phyloP scores from a whole-genome alignment of 768 basidiomycete genomes.

The Auricularia sp. region DNA sequence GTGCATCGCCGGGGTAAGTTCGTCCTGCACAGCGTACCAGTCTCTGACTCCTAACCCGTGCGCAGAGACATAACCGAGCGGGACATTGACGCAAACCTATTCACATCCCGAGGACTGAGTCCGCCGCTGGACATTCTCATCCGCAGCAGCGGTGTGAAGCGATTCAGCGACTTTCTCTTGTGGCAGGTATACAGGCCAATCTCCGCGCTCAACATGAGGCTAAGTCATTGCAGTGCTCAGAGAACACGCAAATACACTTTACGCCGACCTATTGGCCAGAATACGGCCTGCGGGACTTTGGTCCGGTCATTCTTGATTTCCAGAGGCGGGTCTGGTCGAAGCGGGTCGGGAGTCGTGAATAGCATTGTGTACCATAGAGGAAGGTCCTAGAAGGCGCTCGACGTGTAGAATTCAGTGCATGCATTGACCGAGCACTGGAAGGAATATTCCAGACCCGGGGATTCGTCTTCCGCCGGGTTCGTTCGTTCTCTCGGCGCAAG shows the following conservation, averaged over 20 bases:
- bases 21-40: background rate
- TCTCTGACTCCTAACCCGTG: background rate
- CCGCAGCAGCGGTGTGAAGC: constrained; percentile 82
- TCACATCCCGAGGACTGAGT: constrained; percentile 53
- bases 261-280: constrained; percentile 84
- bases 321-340: constrained; percentile 62
- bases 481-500: background rate
- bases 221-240: constrained; percentile 45
- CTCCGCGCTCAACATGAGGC: background rate
- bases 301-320: constrained; percentile 81
- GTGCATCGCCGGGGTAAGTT: background rate
- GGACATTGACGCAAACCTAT: constrained; percentile 55
- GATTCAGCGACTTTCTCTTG: constrained; percentile 81
- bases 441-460: background rate
- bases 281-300: constrained; percentile 76
- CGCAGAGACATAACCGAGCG: constrained; percentile 50
- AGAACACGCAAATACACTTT: constrained; percentile 84
- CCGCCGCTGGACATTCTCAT: constrained; percentile 85
- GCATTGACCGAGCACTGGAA: background rate
- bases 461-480: background rate
- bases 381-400: background rate
- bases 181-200: constrained; percentile 70
- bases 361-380: background rate
- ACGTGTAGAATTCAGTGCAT: background rate
- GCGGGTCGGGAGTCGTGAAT: background rate